Conservation (phyloP, 257 asterid species). For the Ocimum tenuiflorum region DNA sequence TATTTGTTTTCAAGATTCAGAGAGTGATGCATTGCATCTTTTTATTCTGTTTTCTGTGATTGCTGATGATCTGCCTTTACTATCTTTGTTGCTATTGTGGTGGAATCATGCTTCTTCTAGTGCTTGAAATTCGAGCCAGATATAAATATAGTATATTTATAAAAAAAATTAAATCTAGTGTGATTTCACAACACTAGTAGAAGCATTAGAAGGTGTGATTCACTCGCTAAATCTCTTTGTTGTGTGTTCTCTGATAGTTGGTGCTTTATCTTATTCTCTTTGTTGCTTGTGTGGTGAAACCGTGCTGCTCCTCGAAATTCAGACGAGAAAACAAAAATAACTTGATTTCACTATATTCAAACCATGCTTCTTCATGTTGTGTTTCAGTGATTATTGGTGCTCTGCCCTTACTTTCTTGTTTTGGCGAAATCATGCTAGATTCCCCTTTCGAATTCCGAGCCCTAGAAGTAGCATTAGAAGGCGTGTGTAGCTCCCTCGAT, state of each 20-base stretch:
- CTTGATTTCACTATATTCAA: no score
- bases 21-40: neutral
- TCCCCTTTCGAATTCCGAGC: slow-evolving; percentile 87
- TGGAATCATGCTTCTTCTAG: neutral
- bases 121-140: neutral
- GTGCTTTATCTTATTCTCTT: no score
- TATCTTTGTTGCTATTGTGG: neutral
- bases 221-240: no score
- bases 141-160: neutral
- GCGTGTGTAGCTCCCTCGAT: slow-evolving; percentile 73
- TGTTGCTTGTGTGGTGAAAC: neutral
- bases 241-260: no score
- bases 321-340: neutral
- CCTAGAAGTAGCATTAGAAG: slow-evolving; percentile 87
- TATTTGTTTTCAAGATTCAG: no score
- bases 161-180: no score
- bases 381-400: neutral
- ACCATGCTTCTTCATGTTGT: no score
- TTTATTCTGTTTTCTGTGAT: no score
- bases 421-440: slow-evolving; percentile 31
- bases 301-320: neutral
- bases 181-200: no score
- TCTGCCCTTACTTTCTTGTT: neutral
- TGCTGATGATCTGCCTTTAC: no score
- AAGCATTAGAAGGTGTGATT: no score